A percentile compares a stretch with the other conserved stretches of the same genome.
Conservation (phyloP, 2,329 filamentous ascomycete species). For the Penicillium sp. region DNA sequence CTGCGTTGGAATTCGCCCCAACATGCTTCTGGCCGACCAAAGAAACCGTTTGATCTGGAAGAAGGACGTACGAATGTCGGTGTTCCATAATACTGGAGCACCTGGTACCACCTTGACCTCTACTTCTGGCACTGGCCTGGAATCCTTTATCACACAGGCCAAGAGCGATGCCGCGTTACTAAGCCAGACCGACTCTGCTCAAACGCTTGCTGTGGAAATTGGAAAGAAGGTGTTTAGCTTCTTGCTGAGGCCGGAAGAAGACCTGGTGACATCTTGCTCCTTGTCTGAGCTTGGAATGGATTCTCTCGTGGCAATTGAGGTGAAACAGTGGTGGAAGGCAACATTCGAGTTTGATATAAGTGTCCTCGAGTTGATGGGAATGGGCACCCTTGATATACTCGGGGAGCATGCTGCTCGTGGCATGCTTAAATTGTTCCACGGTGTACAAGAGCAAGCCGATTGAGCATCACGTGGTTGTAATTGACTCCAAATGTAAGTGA, state of each 20-base stretch:
- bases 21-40: neutral
- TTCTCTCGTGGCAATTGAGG: constrained; percentile 32
- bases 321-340: constrained; percentile 28
- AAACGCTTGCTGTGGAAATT: constrained; percentile 20
- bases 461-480: neutral
- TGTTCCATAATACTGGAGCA: neutral
- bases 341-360: constrained; percentile 25
- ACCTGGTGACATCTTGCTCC: constrained; percentile 20
- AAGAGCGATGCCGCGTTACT: constrained; percentile 4
- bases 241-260: constrained; percentile 20
- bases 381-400: constrained; percentile 15
- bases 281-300: constrained; percentile 29
- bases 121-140: neutral
- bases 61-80: constrained; percentile 3
- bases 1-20: neutral
- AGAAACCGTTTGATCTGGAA: constrained; percentile 1
- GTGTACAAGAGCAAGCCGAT: neutral
- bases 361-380: constrained; percentile 29
- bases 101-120: neutral
- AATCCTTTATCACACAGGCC: constrained; percentile 5
- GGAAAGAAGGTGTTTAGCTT: constrained; percentile 23
- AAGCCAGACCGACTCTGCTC: neutral
- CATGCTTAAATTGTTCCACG: constrained; percentile 10
- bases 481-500: neutral
- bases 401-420: constrained; percentile 14